Conservation (phyloP, 371 early-diverging fungal genomes). For the Rhizopus arrhizus region DNA sequence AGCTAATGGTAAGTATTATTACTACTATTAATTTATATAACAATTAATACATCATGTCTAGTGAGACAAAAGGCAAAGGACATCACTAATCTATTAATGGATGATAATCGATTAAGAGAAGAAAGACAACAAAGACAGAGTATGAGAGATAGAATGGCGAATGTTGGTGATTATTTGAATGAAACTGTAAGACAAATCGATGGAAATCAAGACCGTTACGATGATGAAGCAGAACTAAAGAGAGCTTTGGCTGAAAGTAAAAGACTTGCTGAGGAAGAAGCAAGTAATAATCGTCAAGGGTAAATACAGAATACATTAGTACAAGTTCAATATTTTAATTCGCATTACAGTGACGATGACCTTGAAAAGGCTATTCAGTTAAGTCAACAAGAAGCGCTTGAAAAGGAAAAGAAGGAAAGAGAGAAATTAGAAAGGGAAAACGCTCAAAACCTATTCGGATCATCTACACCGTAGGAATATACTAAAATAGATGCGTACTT, state of each 20-base stretch:
- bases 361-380: slow-evolving; percentile 45
- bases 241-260: slow-evolving; percentile 43
- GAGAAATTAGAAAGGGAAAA: slow-evolving; percentile 43
- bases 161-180: slow-evolving; percentile 69
- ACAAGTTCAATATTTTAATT: not conserved
- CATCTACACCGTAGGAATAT: not conserved
- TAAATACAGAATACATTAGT: not conserved
- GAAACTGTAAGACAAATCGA: slow-evolving; percentile 45
- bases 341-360: slow-evolving; percentile 38
- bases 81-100: slow-evolving; percentile 76
- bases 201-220: slow-evolving; percentile 8
- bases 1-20: slow-evolving; percentile 61
- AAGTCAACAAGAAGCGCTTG: slow-evolving; percentile 47
- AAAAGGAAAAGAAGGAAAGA: slow-evolving; percentile 37
- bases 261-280: slow-evolving; percentile 45
- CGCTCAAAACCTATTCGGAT: slow-evolving; percentile 24
- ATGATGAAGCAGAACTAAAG: slow-evolving; percentile 42
- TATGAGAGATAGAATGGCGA: slow-evolving; percentile 48
- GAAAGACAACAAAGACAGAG: slow-evolving; percentile 56
- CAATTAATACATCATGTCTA: not conserved
- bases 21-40: not conserved
- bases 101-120: slow-evolving; percentile 76
- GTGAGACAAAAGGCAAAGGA: slow-evolving; percentile 88
- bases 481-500: not conserved
- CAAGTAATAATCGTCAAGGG: slow-evolving; percentile 34